Percentiles rank a stretch among this genome's conserved stretches.
Evolutionary conservation across 106 monocot species (phyloP).

Genomic region (Platanthera zijinensis): DNA sequence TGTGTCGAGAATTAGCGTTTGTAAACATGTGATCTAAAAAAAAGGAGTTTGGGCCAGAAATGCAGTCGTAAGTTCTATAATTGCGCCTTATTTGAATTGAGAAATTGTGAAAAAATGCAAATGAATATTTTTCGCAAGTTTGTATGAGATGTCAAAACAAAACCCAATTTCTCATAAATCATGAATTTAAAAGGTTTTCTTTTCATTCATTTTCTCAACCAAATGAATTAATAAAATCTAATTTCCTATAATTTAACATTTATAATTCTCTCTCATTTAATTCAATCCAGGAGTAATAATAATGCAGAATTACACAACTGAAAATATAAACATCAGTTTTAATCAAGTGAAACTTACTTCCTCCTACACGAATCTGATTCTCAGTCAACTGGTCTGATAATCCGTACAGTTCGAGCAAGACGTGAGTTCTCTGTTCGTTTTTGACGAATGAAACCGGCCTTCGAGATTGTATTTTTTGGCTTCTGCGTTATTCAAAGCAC

Average conservation of each 20-base stretch:
- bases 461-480: slow-evolving; percentile 95
- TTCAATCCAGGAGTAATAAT: background rate
- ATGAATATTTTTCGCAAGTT: no score
- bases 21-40: no score
- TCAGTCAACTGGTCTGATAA: slow-evolving; percentile 67
- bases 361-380: slow-evolving; percentile 83
- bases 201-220: background rate
- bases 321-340: background rate
- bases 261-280: background rate
- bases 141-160: no score
- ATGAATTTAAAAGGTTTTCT: background rate
- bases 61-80: no score
- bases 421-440: slow-evolving; percentile 79
- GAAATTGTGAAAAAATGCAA: no score
- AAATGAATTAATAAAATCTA: background rate
- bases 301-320: background rate
- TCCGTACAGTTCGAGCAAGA: slow-evolving; percentile 98
- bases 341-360: slow-evolving; percentile 37
- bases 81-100: no score
- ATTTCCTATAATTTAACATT: background rate
- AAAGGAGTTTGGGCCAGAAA: background rate
- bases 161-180: background rate
- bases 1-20: no score
- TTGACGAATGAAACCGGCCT: slow-evolving; percentile 94
- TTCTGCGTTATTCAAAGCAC: slow-evolving; percentile 97